Base-by-base conservation (phyloP, 306 rosid genomes). In the Glycyrrhiza uralensis region DNA sequence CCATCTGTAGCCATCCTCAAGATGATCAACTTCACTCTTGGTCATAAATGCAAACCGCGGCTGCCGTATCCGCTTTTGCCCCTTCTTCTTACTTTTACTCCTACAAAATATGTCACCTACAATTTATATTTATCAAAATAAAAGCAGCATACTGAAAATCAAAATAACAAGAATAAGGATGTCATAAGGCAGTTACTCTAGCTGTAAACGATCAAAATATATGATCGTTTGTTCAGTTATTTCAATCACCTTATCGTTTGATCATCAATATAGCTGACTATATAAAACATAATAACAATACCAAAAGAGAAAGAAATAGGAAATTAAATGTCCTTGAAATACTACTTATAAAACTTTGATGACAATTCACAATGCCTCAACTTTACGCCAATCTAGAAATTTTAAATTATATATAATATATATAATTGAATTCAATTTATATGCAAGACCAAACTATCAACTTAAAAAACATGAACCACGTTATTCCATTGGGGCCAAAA, bases 1-100 rank as follows among this genome's bases (percentile, higher is more conserved):
- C 98, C 98, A 94, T 49, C 98, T 85, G 79, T 94, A 94, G 65
- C 98, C 98, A 78, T 94, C 98, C 76, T 94, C 98, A 47, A 94
- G 97, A 76, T 94, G 85, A 86, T 94, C 98, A 57, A 91, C 87
- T 80, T 94, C 97, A 59, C 97, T 94, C 81, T 94, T 94, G 0
- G 98, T 94, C 96, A 94, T 81, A 74, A 94, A 94, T 35, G 97
- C 98, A 82, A 91, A 85, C 73, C 98, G 82, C 4, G 88, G 96
- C 76, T 87, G 97, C 87, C 92, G 85, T 42, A 94, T 81, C 81
- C 96, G 87, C 86, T 89, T 89, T 82, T 86, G 90, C 82, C 88
- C 98, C 81, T 88, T 90, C 89, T 87, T 91, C 66, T 84, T 87
- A 23, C 81, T 78, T 82, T 89, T 91, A 55, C 77, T 80, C 87